Evolutionary conservation across 106 monocot genomes (phyloP).

Genomic region (Xerophyta viscosa): DNA sequence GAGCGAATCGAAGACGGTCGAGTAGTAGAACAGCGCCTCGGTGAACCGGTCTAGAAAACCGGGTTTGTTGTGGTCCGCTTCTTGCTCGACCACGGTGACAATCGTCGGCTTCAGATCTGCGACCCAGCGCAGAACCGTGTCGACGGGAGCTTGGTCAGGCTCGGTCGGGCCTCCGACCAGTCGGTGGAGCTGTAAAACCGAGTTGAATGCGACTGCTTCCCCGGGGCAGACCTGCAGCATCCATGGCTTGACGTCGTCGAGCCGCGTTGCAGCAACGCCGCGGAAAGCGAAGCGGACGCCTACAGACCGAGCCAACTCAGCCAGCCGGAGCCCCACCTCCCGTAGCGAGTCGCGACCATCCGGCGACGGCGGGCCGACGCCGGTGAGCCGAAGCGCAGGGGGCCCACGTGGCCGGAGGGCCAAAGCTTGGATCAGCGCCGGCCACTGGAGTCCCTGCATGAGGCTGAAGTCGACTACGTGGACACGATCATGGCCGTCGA

Average conservation of each 20-base stretch:
- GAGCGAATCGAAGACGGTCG: conserved; percentile 71
- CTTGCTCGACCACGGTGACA: conserved; percentile 64
- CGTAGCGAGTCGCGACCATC: conserved; percentile 36
- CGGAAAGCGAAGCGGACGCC: conserved; percentile 50
- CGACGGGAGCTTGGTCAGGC: conserved; percentile 19
- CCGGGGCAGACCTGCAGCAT: conserved; percentile 35
- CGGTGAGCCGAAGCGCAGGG: conserved; percentile 46
- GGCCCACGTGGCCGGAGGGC: conserved; percentile 57
- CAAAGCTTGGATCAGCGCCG: conserved; percentile 57
- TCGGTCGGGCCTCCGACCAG: conserved; percentile 24
- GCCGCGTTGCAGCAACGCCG: conserved; percentile 26
- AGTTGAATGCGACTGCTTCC: conserved; percentile 59
- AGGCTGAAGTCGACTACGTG: conserved; percentile 63
- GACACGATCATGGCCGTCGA: conserved; percentile 43
- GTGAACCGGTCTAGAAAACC: conserved; percentile 65
- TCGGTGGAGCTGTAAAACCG: conserved; percentile 64
- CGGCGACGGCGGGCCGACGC: conserved; percentile 39
- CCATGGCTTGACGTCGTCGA: conserved; percentile 41
- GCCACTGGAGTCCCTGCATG: conserved; percentile 69
- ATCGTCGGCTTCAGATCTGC: conserved; percentile 32
- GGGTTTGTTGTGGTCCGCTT: conserved; percentile 59
- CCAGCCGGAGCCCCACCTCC: conserved; percentile 46
- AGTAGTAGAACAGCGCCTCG: conserved; percentile 71
- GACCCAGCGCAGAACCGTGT: conserved; percentile 38
- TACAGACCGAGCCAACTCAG: conserved; percentile 42